Evolutionary conservation across 208 protist species (phyloP).

Genomic region (Trypanosomatidae sp.): DNA sequence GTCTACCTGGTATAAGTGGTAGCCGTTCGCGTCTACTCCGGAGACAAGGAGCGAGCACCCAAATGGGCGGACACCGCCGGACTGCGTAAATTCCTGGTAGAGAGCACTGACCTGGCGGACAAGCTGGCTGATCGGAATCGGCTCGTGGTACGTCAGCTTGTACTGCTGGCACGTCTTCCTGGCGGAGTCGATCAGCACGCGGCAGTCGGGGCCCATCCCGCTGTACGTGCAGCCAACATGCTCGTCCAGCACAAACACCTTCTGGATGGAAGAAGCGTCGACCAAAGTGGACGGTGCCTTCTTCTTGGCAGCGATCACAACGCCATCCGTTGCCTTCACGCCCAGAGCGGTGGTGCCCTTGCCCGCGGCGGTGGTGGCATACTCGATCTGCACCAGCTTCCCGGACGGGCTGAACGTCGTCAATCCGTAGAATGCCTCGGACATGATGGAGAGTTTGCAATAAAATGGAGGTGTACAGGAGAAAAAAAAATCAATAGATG

Average conservation of each 20-base stretch:
- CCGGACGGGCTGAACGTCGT: conserved; percentile 99
- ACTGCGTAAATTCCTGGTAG: conserved; percentile 99
- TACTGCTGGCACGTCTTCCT: conserved; percentile 97
- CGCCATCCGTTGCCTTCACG: conserved; percentile 97
- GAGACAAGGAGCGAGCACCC: conserved; percentile 99
- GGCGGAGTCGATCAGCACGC: conserved; percentile 96
- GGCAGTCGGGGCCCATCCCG: conserved; percentile 98
- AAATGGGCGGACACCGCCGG: conserved; percentile 99
- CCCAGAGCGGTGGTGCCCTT: conserved; percentile 93
- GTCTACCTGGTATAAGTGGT: conserved; percentile 99
- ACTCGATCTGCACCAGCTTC: conserved; percentile 99
- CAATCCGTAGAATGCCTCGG: conserved; percentile 97
- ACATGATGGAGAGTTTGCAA: too few relatives aligned
- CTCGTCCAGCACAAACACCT: conserved; percentile 94
- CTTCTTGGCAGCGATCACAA: conserved; percentile 99
- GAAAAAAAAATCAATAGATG: too few relatives aligned
- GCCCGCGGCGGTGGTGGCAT: conserved; percentile 97
- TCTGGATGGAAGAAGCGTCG: conserved; percentile 94
- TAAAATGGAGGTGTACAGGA: too few relatives aligned
- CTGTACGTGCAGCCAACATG: conserved; percentile 98
- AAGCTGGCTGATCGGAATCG: conserved; percentile 95
- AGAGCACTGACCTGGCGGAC: conserved; percentile 97
- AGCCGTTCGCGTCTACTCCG: conserved; percentile 95
- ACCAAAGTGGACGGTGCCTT: conserved; percentile 96
- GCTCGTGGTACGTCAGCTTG: conserved; percentile 93